Evolutionary conservation across 352 stramenopile genomes (phyloP).

Genomic region (Nothophytophthora sp.): DNA sequence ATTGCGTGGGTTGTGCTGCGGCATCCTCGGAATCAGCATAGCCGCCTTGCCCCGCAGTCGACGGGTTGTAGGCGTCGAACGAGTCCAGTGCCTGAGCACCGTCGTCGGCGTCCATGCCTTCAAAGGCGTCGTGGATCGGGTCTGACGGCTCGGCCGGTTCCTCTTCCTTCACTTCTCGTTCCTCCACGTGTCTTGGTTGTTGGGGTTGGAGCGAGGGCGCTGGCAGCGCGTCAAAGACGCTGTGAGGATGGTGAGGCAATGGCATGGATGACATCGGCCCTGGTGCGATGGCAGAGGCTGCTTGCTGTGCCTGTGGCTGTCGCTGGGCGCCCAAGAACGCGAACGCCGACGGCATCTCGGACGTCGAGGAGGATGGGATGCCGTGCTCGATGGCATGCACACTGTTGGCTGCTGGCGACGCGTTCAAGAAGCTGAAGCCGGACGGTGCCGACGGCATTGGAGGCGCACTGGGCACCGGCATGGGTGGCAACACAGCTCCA

Average conservation of each 20-base stretch:
- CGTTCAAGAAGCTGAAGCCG: slow-evolving; percentile 41
- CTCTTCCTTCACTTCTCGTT: slow-evolving; percentile 33
- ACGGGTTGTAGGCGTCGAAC: slow-evolving; percentile 37
- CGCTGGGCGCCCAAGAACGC: slow-evolving; percentile 42
- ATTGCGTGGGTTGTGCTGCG: slow-evolving; percentile 17
- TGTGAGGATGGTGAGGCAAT: slow-evolving; percentile 25
- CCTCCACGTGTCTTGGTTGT: slow-evolving; percentile 13
- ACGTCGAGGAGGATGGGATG: slow-evolving; percentile 18
- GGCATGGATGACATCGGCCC: slow-evolving; percentile 14
- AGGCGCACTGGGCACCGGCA: slow-evolving; percentile 27
- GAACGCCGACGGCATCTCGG: slow-evolving; percentile 42
- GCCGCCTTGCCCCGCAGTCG: slow-evolving; percentile 16
- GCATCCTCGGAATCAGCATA: slow-evolving; percentile 1
- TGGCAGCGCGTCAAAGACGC: slow-evolving; percentile 65
- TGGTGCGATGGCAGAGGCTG: slow-evolving; percentile 6
- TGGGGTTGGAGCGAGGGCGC: slow-evolving; percentile 34
- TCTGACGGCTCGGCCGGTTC: slow-evolving; percentile 39
- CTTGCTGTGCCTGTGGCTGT: slow-evolving; percentile 12
- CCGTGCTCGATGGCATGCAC: slow-evolving; percentile 17
- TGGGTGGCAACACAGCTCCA: neutral
- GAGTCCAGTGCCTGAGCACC: slow-evolving; percentile 33
- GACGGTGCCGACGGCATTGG: slow-evolving; percentile 30
- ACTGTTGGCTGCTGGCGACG: slow-evolving; percentile 3
- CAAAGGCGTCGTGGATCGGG: slow-evolving; percentile 82
- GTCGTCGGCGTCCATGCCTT: slow-evolving; percentile 63